Evolutionary conservation across 2,329 filamentous ascomycete species (phyloP).

Genomic region (Tolypocladium inflatum): DNA sequence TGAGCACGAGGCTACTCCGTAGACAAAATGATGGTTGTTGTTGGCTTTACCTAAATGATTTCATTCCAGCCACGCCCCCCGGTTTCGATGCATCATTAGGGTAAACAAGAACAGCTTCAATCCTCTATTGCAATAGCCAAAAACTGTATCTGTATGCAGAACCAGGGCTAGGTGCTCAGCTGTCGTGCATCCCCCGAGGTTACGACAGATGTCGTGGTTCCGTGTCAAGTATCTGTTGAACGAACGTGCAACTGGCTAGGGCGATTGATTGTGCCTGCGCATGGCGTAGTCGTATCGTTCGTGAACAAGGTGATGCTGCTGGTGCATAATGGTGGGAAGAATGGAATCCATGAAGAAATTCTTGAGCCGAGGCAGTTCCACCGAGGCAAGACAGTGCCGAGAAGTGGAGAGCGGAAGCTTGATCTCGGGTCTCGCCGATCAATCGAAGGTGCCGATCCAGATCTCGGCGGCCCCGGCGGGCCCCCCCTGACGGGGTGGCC

Average conservation of each 20-base stretch:
- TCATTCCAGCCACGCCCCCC: neutral
- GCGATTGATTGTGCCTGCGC: neutral
- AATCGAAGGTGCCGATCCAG: neutral
- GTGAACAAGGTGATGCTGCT: neutral
- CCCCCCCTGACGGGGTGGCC: neutral
- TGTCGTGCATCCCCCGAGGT: neutral
- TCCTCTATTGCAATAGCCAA: neutral
- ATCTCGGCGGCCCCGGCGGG: neutral
- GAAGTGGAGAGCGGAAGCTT: neutral
- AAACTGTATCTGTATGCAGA: neutral
- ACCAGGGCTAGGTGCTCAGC: neutral
- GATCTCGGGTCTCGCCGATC: neutral
- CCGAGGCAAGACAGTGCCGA: neutral
- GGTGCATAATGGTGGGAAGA: neutral
- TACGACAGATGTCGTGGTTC: neutral
- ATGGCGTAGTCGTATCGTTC: too few species aligned
- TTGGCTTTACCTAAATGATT: neutral
- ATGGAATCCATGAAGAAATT: neutral
- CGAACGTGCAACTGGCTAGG: neutral
- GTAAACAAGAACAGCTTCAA: neutral
- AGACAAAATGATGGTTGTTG: neutral
- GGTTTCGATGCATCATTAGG: too few species aligned
- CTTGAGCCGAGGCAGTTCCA: neutral
- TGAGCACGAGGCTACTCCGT: neutral
- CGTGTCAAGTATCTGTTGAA: neutral